Base-by-base conservation (phyloP, 352 stramenopile genomes). In the Phytophthora rubi region DNA sequence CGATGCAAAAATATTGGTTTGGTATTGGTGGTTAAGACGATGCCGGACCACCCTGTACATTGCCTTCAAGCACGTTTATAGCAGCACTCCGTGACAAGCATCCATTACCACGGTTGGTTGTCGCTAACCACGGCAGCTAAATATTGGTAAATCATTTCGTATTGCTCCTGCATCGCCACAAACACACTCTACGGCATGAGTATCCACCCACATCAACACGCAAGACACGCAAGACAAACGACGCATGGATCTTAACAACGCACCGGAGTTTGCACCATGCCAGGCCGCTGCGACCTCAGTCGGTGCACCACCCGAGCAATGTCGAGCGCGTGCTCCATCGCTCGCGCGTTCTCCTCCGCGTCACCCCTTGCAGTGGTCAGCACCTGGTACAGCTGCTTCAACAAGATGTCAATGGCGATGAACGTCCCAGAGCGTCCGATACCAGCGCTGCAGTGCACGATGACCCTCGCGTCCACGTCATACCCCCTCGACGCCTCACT, bases 121-220 rank as follows among this genome's bases (percentile, higher is more conserved):
- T 79, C 77, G 37, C 73, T 83, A 35, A 93, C 49, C 32, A 93
- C 75, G 30, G 81, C 83, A 53, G 79, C 79, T 81, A 93, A 77
- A 81, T 93, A 94, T 65, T 77, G 74, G 73, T 94, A 93, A 64
- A 95, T 88, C 86, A 95, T 93, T 66, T 88, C 73, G 68, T 93
- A 93, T 71, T 94, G 88, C 62, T 94, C 86, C 88, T 95, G 68
- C 39, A 66, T 10, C 42, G 26, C 51, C 55, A 70, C 18, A 26
- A 65, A 45, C 4, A 53, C 13, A 67, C 47, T 15, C 13, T 6
- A 4, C 39, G 6, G 5, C 35, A 16, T 44, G 3, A 44, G 35
- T 4, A 47, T 4, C 10, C 59, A 59, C 0, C 59, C 4, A 53
- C 10, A 49, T 6, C 16, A n/a, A 56, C 44, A 60, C 23, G 23